Percentiles rank a stretch among this genome's conserved stretches.
Evolutionary conservation across 2,329 filamentous ascomycete genomes (phyloP).

Genomic region (Arthrobotrys sphaeroides): DNA sequence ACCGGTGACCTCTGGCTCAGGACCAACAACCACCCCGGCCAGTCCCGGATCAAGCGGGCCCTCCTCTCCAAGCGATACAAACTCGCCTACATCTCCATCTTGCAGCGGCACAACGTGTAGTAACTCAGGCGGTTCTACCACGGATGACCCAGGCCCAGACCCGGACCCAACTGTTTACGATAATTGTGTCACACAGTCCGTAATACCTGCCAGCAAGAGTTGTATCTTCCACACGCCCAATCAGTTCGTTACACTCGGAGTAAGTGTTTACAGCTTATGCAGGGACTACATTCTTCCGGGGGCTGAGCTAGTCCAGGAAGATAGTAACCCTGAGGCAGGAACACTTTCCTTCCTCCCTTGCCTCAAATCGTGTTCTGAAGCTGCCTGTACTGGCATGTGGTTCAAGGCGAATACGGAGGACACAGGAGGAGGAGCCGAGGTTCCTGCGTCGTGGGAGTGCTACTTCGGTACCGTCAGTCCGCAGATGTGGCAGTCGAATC

Average conservation of each 20-base stretch:
- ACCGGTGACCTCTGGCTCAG: neutral
- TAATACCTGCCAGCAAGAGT: neutral
- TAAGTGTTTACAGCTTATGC: conserved; percentile 19
- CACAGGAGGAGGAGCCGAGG: too few relatives aligned
- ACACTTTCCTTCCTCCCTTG: conserved; percentile 3
- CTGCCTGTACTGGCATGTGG: neutral
- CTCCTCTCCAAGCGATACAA: conserved; percentile 3
- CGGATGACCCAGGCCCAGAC: too few relatives aligned
- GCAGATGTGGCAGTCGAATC: neutral
- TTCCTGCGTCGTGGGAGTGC: too few relatives aligned
- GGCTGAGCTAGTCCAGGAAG: neutral
- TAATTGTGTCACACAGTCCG: neutral
- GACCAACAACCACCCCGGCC: neutral
- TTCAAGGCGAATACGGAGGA: neutral
- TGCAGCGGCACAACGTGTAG: neutral
- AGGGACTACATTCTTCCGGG: neutral
- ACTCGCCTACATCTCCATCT: neutral
- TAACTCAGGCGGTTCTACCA: too few relatives aligned
- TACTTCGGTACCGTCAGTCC: too few relatives aligned
- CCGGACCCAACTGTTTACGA: too few relatives aligned
- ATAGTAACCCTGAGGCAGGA: neutral
- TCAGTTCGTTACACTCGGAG: neutral
- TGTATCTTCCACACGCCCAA: too few relatives aligned
- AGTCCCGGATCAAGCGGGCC: neutral
- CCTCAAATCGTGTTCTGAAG: neutral